Conservation (phyloP, 139 green algal species). For the Volvox reticuliferus region DNA sequence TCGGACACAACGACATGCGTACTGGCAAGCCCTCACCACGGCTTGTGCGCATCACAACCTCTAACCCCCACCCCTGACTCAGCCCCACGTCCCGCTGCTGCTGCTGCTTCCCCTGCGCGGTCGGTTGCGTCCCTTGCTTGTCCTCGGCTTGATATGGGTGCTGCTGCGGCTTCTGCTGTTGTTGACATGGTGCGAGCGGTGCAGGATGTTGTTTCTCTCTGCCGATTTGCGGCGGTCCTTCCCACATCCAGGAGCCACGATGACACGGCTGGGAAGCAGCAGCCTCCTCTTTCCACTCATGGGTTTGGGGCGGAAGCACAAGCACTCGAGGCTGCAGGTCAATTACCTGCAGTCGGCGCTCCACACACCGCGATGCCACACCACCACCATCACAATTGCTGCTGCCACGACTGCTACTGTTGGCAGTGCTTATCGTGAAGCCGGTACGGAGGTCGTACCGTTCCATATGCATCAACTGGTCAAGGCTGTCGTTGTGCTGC, state of each 20-base stretch:
- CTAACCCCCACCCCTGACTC: neutral
- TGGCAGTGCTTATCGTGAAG: neutral
- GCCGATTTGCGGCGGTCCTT: too few species aligned
- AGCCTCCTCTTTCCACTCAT: neutral
- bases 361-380: too few species aligned
- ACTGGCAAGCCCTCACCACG: neutral
- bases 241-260: neutral
- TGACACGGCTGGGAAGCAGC: too few species aligned
- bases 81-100: neutral
- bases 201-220: neutral
- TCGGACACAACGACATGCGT: neutral
- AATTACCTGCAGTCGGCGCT: neutral
- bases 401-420: neutral
- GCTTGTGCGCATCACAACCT: neutral
- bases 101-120: neutral
- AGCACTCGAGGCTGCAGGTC: neutral
- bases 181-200: neutral
- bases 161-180: conserved; percentile 16
- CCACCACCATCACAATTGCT: neutral
- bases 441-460: neutral
- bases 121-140: too few species aligned
- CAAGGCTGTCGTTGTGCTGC: too few species aligned
- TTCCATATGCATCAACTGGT: neutral
- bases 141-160: neutral
- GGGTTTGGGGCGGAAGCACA: neutral